Base-by-base conservation (phyloP, 805 yeast genomes). In the Candida montana region DNA sequence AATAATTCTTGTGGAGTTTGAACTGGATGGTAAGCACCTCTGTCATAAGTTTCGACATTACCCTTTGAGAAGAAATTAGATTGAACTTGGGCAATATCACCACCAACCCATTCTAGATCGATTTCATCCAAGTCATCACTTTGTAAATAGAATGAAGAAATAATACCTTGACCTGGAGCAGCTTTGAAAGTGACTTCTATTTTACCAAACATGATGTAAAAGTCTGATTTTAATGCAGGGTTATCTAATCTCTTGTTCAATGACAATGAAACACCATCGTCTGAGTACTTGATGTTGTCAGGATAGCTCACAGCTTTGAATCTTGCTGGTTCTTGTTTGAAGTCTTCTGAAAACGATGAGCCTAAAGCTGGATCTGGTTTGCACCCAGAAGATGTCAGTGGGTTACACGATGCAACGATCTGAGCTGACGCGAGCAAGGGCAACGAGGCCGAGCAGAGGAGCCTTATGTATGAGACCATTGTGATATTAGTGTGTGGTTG, bases 101-200 rank as follows among this genome's bases (percentile, higher is more conserved):
- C 79, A 16, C 96, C 96, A 34, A 84, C 69, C 81, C 93, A 83
- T 62, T 90, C 96, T 37, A 84, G 57, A 64, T 90, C 97, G 35
- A 90, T 79, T 64, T 90, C 97, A 63, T 90, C 97, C 49, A 82
- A 68, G 54, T 83, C 95, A 59, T 90, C 96, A 53, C 76, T 69
- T 57, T 87, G 95, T 41, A 89, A 69, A 49, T 81, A 86, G 51
- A 89, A 77, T 2, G 93, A 81, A 0, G 96, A 83, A 12, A 88
- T 77, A 31, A 90, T 72, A 47, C 96, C 96, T 16, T 62, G 63
- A 20, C 96, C 96, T 13, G 74, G 65, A 4, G 95, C 90, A 15
- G 90, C 84, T 58, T 81, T 72, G 46, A 84, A 59, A 2, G 68
- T 69, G 6, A 79, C 88, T 59, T 85, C 95, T 24, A 88, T 76